Conservation (phyloP, 768 basidiomycete species). For the Serendipita indica region DNA sequence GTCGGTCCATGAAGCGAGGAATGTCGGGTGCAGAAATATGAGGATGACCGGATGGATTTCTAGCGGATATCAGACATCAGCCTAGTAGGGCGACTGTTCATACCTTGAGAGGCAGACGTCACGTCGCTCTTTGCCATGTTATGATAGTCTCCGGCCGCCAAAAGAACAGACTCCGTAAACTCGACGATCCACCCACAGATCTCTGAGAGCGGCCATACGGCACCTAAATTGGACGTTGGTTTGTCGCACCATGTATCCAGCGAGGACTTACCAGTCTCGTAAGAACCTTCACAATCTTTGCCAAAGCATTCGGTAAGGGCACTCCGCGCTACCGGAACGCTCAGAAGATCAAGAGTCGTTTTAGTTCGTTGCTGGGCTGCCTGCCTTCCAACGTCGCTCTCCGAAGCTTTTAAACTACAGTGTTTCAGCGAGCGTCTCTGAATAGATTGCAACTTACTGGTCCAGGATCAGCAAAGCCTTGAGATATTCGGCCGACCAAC, state of each 20-base stretch:
- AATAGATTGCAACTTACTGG: background rate
- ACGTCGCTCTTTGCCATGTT: background rate
- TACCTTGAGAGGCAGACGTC: background rate
- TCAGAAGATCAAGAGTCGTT: background rate
- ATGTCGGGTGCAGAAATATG: background rate
- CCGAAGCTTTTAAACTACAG: background rate
- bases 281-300: background rate
- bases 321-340: background rate
- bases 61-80: background rate
- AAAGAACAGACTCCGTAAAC: background rate
- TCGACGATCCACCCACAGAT: conserved; percentile 9
- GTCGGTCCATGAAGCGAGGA: background rate
- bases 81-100: background rate
- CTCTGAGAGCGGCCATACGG: conserved; percentile 1
- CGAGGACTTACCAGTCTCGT: background rate
- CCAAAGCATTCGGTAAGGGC: background rate
- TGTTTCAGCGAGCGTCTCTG: background rate
- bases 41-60: background rate
- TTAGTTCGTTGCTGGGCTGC: background rate
- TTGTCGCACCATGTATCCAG: too few relatives aligned
- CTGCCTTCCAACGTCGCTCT: background rate
- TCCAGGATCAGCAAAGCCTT: background rate
- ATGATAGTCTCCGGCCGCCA: background rate
- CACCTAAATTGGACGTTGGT: background rate
- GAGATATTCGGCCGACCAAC: background rate